These are phyloP conservation scores for Corrigiola litoralis DNA, from an alignment of 179 eudicot genomes.

Conservation along the genomic window DNA sequence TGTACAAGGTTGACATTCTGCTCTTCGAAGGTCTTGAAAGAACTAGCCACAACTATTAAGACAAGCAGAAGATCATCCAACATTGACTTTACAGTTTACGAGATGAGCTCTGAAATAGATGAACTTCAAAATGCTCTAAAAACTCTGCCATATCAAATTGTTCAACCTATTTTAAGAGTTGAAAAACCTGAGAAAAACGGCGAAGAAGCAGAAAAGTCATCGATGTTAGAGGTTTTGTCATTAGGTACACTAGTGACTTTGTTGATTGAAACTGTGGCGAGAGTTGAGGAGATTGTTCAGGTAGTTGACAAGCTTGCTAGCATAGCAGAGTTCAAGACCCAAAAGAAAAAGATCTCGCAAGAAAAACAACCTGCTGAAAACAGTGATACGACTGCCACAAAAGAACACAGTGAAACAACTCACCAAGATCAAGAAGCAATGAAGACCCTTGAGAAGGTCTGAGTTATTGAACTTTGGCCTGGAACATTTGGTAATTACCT, in stretches of 20 bases:
- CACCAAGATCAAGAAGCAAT: constrained; percentile 29
- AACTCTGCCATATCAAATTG: constrained; percentile 37
- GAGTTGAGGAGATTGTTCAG: constrained; percentile 51
- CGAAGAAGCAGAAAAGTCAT: constrained; percentile 20
- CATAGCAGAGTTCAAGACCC: constrained; percentile 49
- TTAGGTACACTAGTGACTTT: constrained; percentile 56
- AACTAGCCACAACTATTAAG: constrained; percentile 39
- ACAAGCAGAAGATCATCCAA: constrained; percentile 49
- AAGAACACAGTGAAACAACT: constrained; percentile 11
- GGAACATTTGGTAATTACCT: constrained; percentile 6
- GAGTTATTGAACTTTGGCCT: constrained; percentile 2
- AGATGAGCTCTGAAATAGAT: constrained; percentile 61
- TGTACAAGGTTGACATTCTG: constrained; percentile 47
- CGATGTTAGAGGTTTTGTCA: constrained; percentile 57
- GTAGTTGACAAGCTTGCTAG: constrained; percentile 50
- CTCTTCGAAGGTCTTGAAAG: constrained; percentile 59
- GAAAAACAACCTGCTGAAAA: constrained; percentile 28
- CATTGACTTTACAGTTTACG: constrained; percentile 34
- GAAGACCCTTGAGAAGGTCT: constrained; percentile 29
- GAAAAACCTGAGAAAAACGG: constrained; percentile 5
- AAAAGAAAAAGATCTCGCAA: constrained; percentile 24
- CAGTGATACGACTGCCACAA: too few relatives aligned
- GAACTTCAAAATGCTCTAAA: constrained; percentile 58
- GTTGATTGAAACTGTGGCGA: constrained; percentile 56
- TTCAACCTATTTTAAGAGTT: neutral